These are phyloP conservation scores for Tillandsia fasciculata DNA, from an alignment of 176 grass and related monocot genomes.

Conservation along the genomic window DNA sequence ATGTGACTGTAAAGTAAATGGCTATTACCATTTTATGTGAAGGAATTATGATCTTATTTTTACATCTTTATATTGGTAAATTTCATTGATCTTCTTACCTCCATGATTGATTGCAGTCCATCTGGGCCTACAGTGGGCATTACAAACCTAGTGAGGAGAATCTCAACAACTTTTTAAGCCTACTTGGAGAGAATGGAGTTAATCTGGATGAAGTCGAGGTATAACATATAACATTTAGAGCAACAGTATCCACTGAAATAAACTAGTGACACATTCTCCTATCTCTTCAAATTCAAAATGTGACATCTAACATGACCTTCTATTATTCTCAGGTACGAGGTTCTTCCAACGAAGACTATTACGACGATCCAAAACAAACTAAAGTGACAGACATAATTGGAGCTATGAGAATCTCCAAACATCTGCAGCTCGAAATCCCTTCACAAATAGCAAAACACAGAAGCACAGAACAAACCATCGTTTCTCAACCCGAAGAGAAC, in stretches of 20 bases:
- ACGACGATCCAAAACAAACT: constrained; percentile 35
- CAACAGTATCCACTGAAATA: not conserved
- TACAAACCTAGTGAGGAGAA: constrained; percentile 72
- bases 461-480: constrained; percentile 7
- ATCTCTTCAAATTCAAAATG: not conserved
- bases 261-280: not conserved
- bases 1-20: not conserved
- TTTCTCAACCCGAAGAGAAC: not conserved
- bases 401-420: constrained; percentile 5
- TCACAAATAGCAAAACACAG: constrained; percentile 11
- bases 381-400: not conserved
- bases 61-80: not conserved
- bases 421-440: constrained; percentile 24
- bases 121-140: constrained; percentile 89
- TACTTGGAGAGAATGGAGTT: constrained; percentile 65
- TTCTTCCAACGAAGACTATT: constrained; percentile 55
- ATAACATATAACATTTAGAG: constrained; percentile 21
- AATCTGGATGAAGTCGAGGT: constrained; percentile 56
- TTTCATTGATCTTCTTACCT: constrained; percentile 8
- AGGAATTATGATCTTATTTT: not conserved
- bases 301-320: not conserved
- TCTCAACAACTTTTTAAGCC: constrained; percentile 43
- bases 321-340: constrained; percentile 38
- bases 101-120: constrained; percentile 30
- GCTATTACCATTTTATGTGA: not conserved